Base-by-base conservation (phyloP, 352 stramenopile species). In the Pythium oligandrum region DNA sequence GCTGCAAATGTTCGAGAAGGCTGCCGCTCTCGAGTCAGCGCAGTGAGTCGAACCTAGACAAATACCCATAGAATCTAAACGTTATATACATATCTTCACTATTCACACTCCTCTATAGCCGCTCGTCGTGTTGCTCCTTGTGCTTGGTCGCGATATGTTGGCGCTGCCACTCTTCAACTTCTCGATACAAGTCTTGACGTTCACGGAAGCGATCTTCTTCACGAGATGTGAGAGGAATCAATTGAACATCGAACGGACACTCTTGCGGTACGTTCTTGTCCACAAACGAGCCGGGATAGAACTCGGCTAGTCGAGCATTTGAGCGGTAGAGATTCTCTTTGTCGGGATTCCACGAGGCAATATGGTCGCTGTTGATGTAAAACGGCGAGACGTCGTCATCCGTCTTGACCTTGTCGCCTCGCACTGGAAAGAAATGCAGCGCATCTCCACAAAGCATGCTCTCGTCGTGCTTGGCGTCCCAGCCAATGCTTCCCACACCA, bases 281-380 rank as follows among this genome's bases (percentile, higher is more conserved):
- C 11, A 47, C 51, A 40, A 78, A 76, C 11, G 70, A 79, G 12
- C 77, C 77, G 0, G 73, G 46, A 40, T 83, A 86, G 32, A 83
- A 58, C 42, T 68, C 61, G n/a, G 78, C 79, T 6, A 70, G 55
- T 17, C 69, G 67, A 6, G 77, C 71, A 11, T 72, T 64, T 6
- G 67, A 75, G 42, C 78, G 81, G 39, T 74, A 86, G 26, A 87
- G 53, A 8, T 55, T 39, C 38, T 81, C 62, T 17, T 76, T 73
- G 5, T 73, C 68, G 0, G 66, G 67, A 4, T 53, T 53, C 64
- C 64, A 71, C 6, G 30, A 51, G 36, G 44, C 36, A 47, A 90
- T 78, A 44, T 74, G 63, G 60, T 90, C 77, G 52, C 75, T 85
- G 57, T 88, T 88, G 44, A 88, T 64, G 64, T 88, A 90, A 34